These are phyloP conservation scores for Panellus pusillus DNA, from an alignment of 768 basidiomycete genomes.

Conservation along the genomic window DNA sequence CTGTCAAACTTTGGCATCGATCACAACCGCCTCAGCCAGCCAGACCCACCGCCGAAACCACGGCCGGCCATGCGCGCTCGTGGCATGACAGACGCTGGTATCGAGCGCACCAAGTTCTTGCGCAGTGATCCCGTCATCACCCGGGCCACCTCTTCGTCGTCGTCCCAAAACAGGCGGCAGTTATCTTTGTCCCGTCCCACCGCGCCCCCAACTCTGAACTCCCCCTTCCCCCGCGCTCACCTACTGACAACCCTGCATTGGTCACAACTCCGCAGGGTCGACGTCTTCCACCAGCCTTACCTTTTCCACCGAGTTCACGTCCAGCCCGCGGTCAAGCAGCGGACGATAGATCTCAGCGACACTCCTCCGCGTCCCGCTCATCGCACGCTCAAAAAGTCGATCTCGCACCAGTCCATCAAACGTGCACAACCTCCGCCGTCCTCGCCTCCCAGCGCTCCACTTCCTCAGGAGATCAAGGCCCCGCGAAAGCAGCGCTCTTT, in stretches of 20 bases:
- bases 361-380: constrained; percentile 19
- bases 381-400: constrained; percentile 49
- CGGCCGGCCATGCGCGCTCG: constrained; percentile 48
- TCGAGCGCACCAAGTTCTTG: constrained; percentile 35
- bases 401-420: constrained; percentile 59
- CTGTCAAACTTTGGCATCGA: constrained; percentile 15
- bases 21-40: constrained; percentile 34
- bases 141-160: constrained; percentile 13
- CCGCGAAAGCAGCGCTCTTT: constrained; percentile 64
- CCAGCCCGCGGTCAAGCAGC: constrained; percentile 9
- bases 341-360: constrained; percentile 3
- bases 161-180: constrained; percentile 40
- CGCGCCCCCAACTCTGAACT: constrained; percentile 50
- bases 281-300: constrained; percentile 41
- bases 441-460: constrained; percentile 28
- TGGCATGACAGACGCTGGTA: constrained; percentile 47
- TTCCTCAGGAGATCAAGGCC: constrained; percentile 31
- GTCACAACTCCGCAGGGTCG: constrained; percentile 13
- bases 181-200: constrained; percentile 44
- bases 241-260: constrained; percentile 1
- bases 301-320: constrained; percentile 32
- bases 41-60: constrained; percentile 28
- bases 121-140: constrained; percentile 15
- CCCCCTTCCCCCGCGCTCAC: constrained; percentile 42
- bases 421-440: constrained; percentile 31